Base-by-base conservation (phyloP, 116 monocot genomes). In the Iris pallida region DNA sequence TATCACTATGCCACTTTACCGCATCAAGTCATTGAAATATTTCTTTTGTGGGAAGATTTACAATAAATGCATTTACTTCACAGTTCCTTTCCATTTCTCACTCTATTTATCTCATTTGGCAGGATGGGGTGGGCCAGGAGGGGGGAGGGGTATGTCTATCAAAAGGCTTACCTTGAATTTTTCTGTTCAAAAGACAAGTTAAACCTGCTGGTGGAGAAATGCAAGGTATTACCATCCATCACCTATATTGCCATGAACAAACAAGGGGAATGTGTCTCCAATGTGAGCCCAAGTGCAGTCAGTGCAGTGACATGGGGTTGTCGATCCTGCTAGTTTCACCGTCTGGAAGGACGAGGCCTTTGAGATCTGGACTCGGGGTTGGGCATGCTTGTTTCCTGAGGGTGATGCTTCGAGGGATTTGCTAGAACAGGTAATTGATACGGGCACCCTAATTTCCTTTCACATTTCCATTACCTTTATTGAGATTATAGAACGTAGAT, bases 81-180 rank as follows among this genome's bases (percentile, higher is more conserved):
- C n/a, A n/a, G n/a, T n/a, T 55, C n/a, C 7, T 55, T 16, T 55
- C 4, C n/a, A 16, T 55, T 55, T n/a, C 18, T 2, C 55, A 55
- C 12, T 5, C 0, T 5, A 19, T 56, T 57, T 14, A 20, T 6
- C 8, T 20, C 11, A 1, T 2, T 57, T 13, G 57, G 48, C 82
- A 93, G 90, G 95, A 64, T 95, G 95, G 95, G 95, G 95, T 46
- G 91, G 95, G 4, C 81, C 86, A 6, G 85, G 81, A 14, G n/a
- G n/a, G n/a, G n/a, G n/a, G n/a, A n/a, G n/a, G 95, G 95, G 4
- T 95, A 95, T 81, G 88, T 95, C 42, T 95, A 95, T 75, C 95
- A 95, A 54, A 95, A 95, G 79, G 90, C 90, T 42, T 95, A 95
- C 64, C 69, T 95, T 68, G 94, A 95, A 61, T 95, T 95, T 61